Conservation (phyloP, 1,284 basidiomycete species). For the Tilletia indica region DNA sequence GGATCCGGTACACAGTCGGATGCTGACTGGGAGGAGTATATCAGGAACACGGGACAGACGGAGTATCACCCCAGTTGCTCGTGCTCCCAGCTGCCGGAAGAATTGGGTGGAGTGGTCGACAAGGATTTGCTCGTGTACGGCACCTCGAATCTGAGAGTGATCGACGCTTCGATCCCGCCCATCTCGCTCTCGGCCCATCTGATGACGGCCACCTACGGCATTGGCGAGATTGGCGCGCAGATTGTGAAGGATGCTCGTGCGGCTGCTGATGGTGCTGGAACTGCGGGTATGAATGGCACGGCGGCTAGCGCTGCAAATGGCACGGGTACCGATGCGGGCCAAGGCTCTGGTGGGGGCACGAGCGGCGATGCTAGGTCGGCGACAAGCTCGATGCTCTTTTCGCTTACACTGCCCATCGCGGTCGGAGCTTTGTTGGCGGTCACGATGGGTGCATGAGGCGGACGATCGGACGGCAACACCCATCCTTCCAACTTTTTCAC, state of each 20-base stretch:
- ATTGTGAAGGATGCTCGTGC: conserved; percentile 26
- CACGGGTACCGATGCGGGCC: too few species aligned
- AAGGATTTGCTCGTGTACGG: conserved; percentile 67
- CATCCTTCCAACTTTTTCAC: not conserved
- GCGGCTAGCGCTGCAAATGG: too few species aligned
- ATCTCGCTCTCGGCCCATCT: conserved; percentile 57
- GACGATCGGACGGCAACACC: too few species aligned
- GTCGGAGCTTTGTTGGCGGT: too few species aligned
- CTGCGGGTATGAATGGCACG: not conserved
- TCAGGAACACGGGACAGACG: conserved; percentile 45
- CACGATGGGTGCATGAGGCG: too few species aligned
- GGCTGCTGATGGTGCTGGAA: not conserved
- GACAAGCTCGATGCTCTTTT: not conserved
- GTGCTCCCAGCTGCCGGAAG: conserved; percentile 67
- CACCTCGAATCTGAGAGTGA: conserved; percentile 63
- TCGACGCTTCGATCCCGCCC: conserved; percentile 57
- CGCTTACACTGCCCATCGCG: not conserved
- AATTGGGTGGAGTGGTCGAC: conserved; percentile 68
- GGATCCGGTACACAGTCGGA: conserved; percentile 28
- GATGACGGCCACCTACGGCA: conserved; percentile 66
- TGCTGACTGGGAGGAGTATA: conserved; percentile 37
- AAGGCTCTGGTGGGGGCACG: too few species aligned
- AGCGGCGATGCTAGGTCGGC: too few species aligned
- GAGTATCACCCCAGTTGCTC: conserved; percentile 63
- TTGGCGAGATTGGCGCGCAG: conserved; percentile 47